Evolutionary conservation across 139 green algal genomes (phyloP).

Genomic region (Picochlorum sp.): DNA sequence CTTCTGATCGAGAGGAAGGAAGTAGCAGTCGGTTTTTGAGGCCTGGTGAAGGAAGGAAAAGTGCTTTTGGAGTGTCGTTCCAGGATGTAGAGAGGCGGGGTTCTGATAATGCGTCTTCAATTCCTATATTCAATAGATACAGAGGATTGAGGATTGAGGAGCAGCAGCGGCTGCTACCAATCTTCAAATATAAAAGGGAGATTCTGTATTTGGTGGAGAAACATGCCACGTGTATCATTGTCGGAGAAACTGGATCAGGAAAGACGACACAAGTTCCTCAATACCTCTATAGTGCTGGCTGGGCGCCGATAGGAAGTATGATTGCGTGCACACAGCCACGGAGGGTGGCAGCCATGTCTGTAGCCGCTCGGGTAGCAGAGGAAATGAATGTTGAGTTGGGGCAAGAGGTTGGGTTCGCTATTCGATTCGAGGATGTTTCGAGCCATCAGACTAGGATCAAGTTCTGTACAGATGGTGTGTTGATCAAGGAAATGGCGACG

Average conservation of each 20-base stretch:
- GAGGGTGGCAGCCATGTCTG: slow-evolving; percentile 69
- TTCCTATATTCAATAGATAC: slow-evolving; percentile 17
- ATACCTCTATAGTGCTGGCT: slow-evolving; percentile 46
- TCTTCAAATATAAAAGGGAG: slow-evolving; percentile 36
- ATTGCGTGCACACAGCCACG: slow-evolving; percentile 73
- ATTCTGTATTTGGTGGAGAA: slow-evolving; percentile 74
- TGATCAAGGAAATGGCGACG: slow-evolving; percentile 79
- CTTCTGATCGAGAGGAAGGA: not conserved
- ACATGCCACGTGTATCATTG: slow-evolving; percentile 55
- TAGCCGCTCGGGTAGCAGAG: slow-evolving; percentile 75
- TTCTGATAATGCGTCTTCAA: too few species aligned
- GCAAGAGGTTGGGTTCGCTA: slow-evolving; percentile 57
- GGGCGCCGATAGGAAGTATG: slow-evolving; percentile 29
- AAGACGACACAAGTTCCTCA: slow-evolving; percentile 70
- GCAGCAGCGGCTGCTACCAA: slow-evolving; percentile 32
- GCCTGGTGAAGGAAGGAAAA: slow-evolving; percentile 16
- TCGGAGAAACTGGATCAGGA: slow-evolving; percentile 63
- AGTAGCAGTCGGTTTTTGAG: slow-evolving; percentile 14
- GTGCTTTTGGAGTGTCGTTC: slow-evolving; percentile 43
- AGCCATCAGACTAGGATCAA: slow-evolving; percentile 64
- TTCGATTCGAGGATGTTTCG: slow-evolving; percentile 94
- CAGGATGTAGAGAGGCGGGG: slow-evolving; percentile 8
- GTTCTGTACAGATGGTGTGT: slow-evolving; percentile 86
- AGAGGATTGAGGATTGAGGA: slow-evolving; percentile 25
- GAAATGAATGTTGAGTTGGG: slow-evolving; percentile 61